Conservation (phyloP, 1,284 basidiomycete genomes). For the Caloboletus firmus region DNA sequence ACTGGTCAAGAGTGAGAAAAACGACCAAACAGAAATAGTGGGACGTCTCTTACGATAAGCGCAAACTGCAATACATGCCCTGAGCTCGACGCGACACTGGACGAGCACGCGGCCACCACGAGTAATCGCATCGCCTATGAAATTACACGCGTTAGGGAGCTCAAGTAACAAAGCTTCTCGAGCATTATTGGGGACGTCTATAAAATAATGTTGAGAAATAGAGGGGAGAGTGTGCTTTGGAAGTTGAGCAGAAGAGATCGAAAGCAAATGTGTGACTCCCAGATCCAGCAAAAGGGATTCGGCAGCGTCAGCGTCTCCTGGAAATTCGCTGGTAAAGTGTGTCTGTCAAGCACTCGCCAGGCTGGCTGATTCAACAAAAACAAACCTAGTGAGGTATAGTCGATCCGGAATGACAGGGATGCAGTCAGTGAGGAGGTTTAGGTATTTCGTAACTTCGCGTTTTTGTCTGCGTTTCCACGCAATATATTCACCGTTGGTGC, state of each 20-base stretch:
- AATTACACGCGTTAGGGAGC: constrained; percentile 45
- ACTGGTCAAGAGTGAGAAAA: constrained; percentile 32
- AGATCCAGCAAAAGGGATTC: constrained; percentile 51
- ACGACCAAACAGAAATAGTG: constrained; percentile 10
- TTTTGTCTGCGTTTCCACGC: constrained; percentile 55
- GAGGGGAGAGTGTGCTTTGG: constrained; percentile 34
- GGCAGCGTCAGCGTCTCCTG: constrained; percentile 48
- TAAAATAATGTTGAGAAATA: constrained; percentile 40
- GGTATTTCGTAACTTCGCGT: constrained; percentile 50
- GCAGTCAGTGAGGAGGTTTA: constrained; percentile 52
- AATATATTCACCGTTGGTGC: constrained; percentile 45
- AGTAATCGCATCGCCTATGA: constrained; percentile 42
- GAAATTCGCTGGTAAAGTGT: constrained; percentile 49
- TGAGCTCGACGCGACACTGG: constrained; percentile 56
- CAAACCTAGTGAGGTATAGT: constrained; percentile 52
- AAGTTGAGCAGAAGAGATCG: constrained; percentile 48
- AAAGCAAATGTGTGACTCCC: constrained; percentile 51
- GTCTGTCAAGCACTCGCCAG: neutral
- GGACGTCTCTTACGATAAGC: constrained; percentile 54
- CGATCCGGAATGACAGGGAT: constrained; percentile 46
- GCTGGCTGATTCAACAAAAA: neutral
- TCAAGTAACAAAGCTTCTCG: constrained; percentile 43
- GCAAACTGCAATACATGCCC: constrained; percentile 58
- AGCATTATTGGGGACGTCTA: constrained; percentile 40
- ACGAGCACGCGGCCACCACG: constrained; percentile 56